phyloP scores from a whole-genome alignment of 2,329 filamentous ascomycete species.

The Colletotrichum musae region DNA sequence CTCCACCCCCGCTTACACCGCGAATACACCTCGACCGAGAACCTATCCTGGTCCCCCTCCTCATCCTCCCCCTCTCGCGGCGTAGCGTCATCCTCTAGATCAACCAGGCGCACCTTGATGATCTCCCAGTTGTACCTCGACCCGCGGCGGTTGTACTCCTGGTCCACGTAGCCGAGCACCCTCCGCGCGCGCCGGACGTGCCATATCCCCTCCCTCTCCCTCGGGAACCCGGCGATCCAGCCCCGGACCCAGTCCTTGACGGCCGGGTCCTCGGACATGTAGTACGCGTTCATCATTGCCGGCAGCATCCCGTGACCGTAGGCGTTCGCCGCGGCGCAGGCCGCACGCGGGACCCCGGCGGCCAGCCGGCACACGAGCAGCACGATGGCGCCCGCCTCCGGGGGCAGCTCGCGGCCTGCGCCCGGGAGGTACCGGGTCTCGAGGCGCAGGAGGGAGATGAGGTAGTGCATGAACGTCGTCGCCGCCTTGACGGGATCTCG shows the following conservation, averaged over 20 bases:
- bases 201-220: conserved; percentile 25
- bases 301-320: conserved; percentile 20
- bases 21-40: conserved; percentile 30
- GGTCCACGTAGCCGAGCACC: conserved; percentile 21
- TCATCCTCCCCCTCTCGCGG: conserved; percentile 14
- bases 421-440: neutral
- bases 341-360: conserved; percentile 16
- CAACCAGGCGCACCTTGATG: conserved; percentile 30
- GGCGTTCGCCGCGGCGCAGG: conserved; percentile 13
- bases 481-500: conserved; percentile 20
- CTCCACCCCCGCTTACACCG: conserved; percentile 28
- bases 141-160: conserved; percentile 23
- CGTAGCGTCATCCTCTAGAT: conserved; percentile 17
- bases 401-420: conserved; percentile 2
- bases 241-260: conserved; percentile 18
- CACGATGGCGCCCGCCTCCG: conserved; percentile 1
- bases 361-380: conserved; percentile 15
- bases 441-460: conserved; percentile 4
- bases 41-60: conserved; percentile 19
- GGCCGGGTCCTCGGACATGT: conserved; percentile 20
- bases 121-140: conserved; percentile 30
- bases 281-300: conserved; percentile 25
- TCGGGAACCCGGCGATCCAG: conserved; percentile 29
- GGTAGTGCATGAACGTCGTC: conserved; percentile 29
- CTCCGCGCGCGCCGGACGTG: conserved; percentile 20